Evolutionary conservation across 106 monocot species (phyloP), one percentile per base, ranked within the genome.

Genomic region (Phalaenopsis aphrodite): DNA sequence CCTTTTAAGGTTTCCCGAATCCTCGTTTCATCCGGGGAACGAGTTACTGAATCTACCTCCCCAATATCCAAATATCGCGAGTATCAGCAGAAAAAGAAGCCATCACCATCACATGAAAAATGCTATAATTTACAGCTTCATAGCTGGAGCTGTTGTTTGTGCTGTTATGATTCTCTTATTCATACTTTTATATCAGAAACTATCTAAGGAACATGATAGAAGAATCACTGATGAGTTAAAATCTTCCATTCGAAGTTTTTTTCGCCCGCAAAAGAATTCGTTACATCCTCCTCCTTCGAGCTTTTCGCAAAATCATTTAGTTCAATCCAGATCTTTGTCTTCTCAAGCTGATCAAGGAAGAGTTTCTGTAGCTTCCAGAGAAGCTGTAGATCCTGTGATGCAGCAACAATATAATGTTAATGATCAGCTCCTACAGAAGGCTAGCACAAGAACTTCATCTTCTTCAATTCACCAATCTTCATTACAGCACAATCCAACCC

Each of bases 1-100:
- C 76, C 80, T 94, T 39, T n/a, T 86, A 77, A 86, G 84, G 65
- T 92, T 94, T 80, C 94, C 94, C 23, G 75, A 86, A 56, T 94
- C 94, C 56, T 88, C 94, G 21, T 94, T 94, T 75, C 90, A 81
- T 79, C 94, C 94, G 8, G 94, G 94, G 58, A 94, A 94, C 78
- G 11, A 83, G 21, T 69, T 88, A 17, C 81, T 94, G 56, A 52
- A 86, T 36, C 81, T 91, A 67, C 89, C 91, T 52, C 76, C 66
- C 42, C 66, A 16, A 72, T 24, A 4, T 17, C 81, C 83, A 78
- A 52, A 77, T 84, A 55, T 38, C 39, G 46, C 79, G 8, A 74
- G 75, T 55, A 10, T 77, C 15, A 4, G 12, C 71, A 39, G 76
- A 48, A 76, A 47, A 24, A 41, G 56, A 82, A 82, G 45, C 12